Base-by-base conservation (phyloP, 1,284 basidiomycete species). In the Mixia osmundae region DNA sequence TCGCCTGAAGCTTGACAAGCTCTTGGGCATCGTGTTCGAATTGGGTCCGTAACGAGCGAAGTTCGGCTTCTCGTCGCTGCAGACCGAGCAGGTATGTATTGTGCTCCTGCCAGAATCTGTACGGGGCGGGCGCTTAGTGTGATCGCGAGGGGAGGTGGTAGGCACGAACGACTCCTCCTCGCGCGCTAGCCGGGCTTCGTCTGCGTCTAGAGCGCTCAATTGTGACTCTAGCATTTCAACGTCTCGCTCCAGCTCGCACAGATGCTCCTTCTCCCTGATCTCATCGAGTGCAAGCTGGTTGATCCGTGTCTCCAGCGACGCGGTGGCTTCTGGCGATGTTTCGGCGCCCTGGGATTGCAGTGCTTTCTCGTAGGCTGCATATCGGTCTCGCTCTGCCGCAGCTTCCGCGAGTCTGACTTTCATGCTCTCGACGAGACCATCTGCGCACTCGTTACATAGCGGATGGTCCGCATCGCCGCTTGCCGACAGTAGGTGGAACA, bases 381-480 rank as follows among this genome's bases (percentile, higher is more conserved):
- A 89, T 0, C 82, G 79, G 49, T 95, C 87, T 33, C 82, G 63
- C 51, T 95, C 87, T 51, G 74, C 74, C 56, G 76, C 79, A 3
- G 76, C 73, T 57, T 91, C 78, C 39, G 91, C 80, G 9, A 94
- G 65, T 51, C 85, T 74, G 28, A 68, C 67, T 48, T 76, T 72
- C 36, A 95, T 68, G 22, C 71, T 69, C 3, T 65, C 63, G 30
- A 89, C 67, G 30, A 94, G 59, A 36, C 76, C 67, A 49, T 78
- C 72, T 2, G 85, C 82, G 56, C 91, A 99, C 51, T 91, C 83
- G 1, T 75, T 70, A 54, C 91, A 99, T 8, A 99, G 65, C 3
- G 91, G 91, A 55, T 97, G 89, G 54, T 89, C 80, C 35, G 91
- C 68, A 29, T 79, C 75, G 33, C 79, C 77, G 28, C 72, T 64